Percentiles rank a stretch among this genome's conserved stretches.
These are phyloP conservation scores for Xylaria sp. DNA, from an alignment of 2,329 filamentous ascomycete genomes.

Conservation along the genomic window DNA sequence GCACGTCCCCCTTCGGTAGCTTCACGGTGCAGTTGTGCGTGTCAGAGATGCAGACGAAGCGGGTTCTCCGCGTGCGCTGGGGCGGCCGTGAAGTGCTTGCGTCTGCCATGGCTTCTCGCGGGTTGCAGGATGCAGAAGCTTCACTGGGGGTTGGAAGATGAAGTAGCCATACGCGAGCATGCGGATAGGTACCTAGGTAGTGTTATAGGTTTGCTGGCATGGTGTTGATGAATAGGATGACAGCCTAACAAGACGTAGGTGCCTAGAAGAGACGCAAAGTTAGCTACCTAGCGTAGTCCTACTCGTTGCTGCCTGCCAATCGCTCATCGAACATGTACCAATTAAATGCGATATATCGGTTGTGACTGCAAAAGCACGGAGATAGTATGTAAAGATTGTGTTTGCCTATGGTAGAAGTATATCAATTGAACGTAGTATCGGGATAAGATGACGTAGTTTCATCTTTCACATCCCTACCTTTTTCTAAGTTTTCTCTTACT, in stretches of 20 bases:
- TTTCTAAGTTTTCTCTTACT: too few relatives aligned
- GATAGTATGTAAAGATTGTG: background rate
- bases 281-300: background rate
- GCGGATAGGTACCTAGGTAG: background rate
- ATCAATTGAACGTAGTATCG: background rate
- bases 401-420: background rate
- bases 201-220: constrained; percentile 9
- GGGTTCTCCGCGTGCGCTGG: constrained; percentile 59
- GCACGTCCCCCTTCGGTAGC: constrained; percentile 76
- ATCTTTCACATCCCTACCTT: background rate
- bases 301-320: background rate
- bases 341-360: background rate
- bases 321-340: background rate
- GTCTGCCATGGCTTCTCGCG: constrained; percentile 24
- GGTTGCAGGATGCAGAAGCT: background rate
- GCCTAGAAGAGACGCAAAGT: background rate
- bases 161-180: background rate
- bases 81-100: constrained; percentile 4
- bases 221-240: background rate
- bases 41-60: constrained; percentile 81
- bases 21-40: constrained; percentile 75
- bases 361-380: background rate
- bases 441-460: background rate
- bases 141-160: background rate
- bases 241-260: background rate